Base-by-base conservation (phyloP, 2,329 filamentous ascomycete species). In the Penicillium psychrosexuale region DNA sequence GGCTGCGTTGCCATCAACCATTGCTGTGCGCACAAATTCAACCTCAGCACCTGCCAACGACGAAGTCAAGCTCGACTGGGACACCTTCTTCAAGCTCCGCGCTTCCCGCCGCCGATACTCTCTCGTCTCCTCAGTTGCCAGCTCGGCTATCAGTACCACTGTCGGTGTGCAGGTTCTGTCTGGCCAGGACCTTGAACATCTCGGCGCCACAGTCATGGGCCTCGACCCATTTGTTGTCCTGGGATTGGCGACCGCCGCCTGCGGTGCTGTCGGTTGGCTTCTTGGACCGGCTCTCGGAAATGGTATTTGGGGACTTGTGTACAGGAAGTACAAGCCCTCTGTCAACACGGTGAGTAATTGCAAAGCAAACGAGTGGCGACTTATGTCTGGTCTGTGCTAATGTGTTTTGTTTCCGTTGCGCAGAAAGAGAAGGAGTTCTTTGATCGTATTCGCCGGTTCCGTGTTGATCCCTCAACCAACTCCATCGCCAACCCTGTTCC, bases 401-500 rank as follows among this genome's bases (percentile, higher is more conserved):
- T 13, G 27, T 15, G 28, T 19, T 38, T 19, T 47, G 4, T 34
- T 44, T 45, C 3, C 12, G 5, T 33, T 22, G 42, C 13, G 54
- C 64, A 90, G 82, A 97, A 97, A 83, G 94, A 99, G 77, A 90
- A 87, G 67, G 88, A 93, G 73, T 97, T 99, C 79, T 97, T 93
- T 75, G 84, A 87, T 58, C 84, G 93, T 62, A 90, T 99, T 76
- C 94, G 92, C 80, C 90, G 88, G 75, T 88, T 94, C 78, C 86
- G 94, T 27, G 93, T 96, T 58, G 93, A 99, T 72, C 93, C 94
- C 3, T 89, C 87, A 15, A 88, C 88, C 51, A 95, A 91, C 59
- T 96, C 90, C 38, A 87, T 94, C 64, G 84, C 90, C 49, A 97
- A 97, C 77, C 94, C 94, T 17, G 90, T 96, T 1, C 92, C 93